These are phyloP conservation scores for Phallus indusiatus DNA, from an alignment of 768 basidiomycete genomes.

Conservation along the genomic window DNA sequence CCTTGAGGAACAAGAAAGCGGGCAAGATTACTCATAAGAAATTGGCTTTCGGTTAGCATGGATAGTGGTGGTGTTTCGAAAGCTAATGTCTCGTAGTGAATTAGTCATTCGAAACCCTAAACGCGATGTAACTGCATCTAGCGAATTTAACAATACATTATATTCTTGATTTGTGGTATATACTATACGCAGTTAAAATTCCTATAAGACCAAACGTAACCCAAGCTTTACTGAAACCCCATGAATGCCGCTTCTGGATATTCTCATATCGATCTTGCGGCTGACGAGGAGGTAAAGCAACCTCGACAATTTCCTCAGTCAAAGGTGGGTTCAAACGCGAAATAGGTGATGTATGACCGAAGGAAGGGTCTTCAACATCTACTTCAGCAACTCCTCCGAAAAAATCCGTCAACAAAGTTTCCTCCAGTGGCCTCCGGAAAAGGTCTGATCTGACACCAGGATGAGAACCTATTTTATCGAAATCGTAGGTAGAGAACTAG, in stretches of 20 bases:
- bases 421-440: conserved; percentile 56
- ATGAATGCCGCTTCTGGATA: not conserved
- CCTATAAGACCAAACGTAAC: not conserved
- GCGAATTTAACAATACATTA: not conserved
- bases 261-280: not conserved
- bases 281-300: too few species aligned
- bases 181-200: not conserved
- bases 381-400: conserved; percentile 83
- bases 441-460: conserved; percentile 85
- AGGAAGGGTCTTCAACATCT: conserved; percentile 38
- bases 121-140: not conserved
- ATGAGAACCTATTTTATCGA: conserved; percentile 66
- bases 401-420: conserved; percentile 69
- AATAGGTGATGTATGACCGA: too few species aligned
- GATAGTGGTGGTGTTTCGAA: too few species aligned
- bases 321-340: too few species aligned
- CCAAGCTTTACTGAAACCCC: not conserved
- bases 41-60: too few species aligned
- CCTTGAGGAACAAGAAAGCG: too few species aligned
- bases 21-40: too few species aligned
- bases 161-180: not conserved
- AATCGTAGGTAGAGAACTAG: conserved; percentile 80
- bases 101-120: too few species aligned
- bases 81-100: too few species aligned
- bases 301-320: too few species aligned